Conservation (phyloP, 73 alveolate genomes). For the Paramecium octaurelia region DNA sequence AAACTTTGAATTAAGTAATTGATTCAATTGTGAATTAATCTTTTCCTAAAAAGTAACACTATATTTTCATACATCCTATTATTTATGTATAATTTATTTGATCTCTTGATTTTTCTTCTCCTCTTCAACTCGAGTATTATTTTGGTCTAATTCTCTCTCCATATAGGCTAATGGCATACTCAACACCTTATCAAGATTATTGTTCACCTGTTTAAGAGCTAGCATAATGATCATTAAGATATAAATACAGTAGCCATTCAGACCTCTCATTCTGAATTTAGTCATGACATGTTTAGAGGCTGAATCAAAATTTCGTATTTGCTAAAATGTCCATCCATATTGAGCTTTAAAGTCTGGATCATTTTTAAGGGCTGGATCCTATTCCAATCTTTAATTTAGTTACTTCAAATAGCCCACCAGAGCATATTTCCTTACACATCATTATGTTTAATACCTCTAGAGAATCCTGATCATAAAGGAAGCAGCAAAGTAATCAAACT, state of each 20-base stretch:
- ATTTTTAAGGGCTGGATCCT: neutral
- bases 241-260: neutral
- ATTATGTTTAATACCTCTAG: neutral
- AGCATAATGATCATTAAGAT: neutral
- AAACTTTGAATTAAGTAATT: neutral
- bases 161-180: neutral
- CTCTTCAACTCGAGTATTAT: neutral
- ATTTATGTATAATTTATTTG: neutral
- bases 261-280: slow-evolving; percentile 37
- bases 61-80: neutral
- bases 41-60: neutral
- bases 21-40: neutral
- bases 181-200: neutral
- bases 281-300: neutral
- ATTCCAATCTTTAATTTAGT: neutral
- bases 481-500: slow-evolving; percentile 17
- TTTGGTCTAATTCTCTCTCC: slow-evolving; percentile 42
- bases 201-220: neutral
- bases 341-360: neutral
- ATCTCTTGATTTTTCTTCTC: neutral
- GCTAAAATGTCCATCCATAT: neutral
- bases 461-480: neutral
- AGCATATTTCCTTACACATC: neutral
- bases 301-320: neutral
- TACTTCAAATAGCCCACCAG: neutral